Base-by-base conservation (phyloP, 176 grass and related monocot genomes). In the Panicum miliaceum region DNA sequence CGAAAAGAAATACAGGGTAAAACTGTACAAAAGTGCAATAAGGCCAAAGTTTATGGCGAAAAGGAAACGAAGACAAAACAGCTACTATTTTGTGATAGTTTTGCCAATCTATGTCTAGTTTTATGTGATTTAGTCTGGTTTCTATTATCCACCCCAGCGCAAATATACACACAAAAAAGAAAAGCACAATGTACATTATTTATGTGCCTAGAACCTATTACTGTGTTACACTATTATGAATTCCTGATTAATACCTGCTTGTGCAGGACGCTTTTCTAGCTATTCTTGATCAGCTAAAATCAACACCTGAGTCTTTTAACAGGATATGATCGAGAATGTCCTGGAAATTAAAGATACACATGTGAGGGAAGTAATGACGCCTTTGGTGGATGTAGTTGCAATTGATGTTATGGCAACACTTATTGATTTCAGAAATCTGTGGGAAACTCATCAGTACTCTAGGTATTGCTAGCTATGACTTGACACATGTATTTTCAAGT, bases 311-410 rank as follows among this genome's bases (percentile, higher is more conserved):
- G 16, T 74, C 46, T 87, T 89, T 53, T 58, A 63, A 97, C 86
- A 97, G 96, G 91, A 93, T 89, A 99, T 99, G 96, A 99, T 96
- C 43, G 91, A 99, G 87, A 99, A 99, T 82, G 93, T 99, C 50
- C 91, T 96, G 10, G 93, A 96, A 81, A 99, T 99, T 81, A 99
- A 99, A 90, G 96, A 98, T 68, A 99, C 96, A 50, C 86, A 94
- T 81, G 96, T 99, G 32, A 92, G 90, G 87, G 96, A 99, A 84
- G 93, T 99, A 71, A 99, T 99, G 96, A 99, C 91, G 2, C 96
- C 96, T 74, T 89, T 98, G 81, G 89, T 98, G 37, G 96, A 96
- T 78, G 93, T 99, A 74, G 96, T 99, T 47, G 96, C 91, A 71
- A 99, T 96, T 81, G 88, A 99, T 89, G 83, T 27, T 81, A 80